phyloP scores from a whole-genome alignment of 441 rosid genomes.

The Populus trichocarpa region DNA sequence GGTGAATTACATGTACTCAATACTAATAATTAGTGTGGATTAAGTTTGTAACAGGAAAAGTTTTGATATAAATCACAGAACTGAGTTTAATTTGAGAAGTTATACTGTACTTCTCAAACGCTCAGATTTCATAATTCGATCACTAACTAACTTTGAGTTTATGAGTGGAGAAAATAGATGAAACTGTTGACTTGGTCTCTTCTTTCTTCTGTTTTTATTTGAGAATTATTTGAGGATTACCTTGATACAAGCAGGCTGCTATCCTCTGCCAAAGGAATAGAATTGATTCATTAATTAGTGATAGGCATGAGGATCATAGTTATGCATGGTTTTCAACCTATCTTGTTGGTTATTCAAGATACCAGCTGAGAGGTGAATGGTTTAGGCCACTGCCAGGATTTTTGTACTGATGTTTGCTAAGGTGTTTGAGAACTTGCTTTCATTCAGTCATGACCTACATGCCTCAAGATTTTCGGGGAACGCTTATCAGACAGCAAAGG shows the following conservation, averaged over 20 bases:
- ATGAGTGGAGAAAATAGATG: no score
- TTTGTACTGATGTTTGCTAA: slow-evolving; percentile 1
- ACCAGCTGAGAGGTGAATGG: background rate
- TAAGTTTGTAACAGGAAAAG: no score
- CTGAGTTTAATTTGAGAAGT: no score
- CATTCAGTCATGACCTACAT: slow-evolving; percentile 98
- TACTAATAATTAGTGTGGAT: no score
- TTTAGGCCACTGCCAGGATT: background rate
- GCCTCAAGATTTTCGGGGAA: slow-evolving; percentile 99
- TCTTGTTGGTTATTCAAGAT: background rate
- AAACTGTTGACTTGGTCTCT: background rate
- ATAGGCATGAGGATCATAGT: background rate
- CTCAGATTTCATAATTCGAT: no score
- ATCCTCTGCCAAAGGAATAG: background rate
- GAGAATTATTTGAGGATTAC: background rate
- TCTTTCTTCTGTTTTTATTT: background rate
- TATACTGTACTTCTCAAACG: no score
- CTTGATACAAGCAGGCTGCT: background rate
- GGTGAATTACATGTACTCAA: no score
- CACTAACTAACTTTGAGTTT: no score
- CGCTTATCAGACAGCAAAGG: slow-evolving; percentile 78
- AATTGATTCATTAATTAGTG: background rate
- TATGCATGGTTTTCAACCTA: background rate
- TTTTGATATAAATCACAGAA: no score
- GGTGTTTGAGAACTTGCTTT: slow-evolving; percentile 17